A percentile compares a stretch with the other conserved stretches of the same genome.
Conservation (phyloP, 306 rosid species). For the Rubus parviflorus region DNA sequence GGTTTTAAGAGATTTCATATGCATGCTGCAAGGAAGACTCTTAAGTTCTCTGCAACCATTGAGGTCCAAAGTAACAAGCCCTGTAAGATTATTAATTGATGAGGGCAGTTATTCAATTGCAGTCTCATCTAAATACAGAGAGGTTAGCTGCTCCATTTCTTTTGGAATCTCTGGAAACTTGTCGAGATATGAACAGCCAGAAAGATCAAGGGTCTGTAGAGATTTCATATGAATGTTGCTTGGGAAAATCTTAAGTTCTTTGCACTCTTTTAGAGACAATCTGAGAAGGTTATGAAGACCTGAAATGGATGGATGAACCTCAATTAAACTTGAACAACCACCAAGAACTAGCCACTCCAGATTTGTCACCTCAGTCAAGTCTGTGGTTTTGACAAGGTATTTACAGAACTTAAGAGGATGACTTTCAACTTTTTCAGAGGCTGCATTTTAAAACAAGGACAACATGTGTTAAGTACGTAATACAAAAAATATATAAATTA, state of each 20-base stretch:
- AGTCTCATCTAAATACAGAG: background rate
- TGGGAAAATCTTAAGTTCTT: background rate
- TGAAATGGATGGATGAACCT: background rate
- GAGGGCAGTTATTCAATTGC: constrained; percentile 5
- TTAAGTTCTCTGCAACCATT: background rate
- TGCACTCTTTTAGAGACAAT: background rate
- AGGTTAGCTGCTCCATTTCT: background rate
- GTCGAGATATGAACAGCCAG: background rate
- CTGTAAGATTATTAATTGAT: background rate
- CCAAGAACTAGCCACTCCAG: constrained; percentile 3
- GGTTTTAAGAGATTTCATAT: background rate
- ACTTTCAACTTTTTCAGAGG: background rate
- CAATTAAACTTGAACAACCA: background rate
- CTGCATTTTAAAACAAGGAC: background rate
- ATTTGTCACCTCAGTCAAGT: constrained; percentile 14
- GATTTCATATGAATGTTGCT: background rate
- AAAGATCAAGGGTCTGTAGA: background rate
- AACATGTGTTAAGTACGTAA: too few relatives aligned
- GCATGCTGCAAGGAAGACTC: background rate
- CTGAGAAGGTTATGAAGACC: background rate
- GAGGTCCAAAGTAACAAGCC: too few relatives aligned
- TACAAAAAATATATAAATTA: too few relatives aligned
- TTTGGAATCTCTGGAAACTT: background rate
- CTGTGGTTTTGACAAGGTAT: constrained; percentile 5
- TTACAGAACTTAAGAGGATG: background rate